Percentiles rank a stretch among this genome's conserved stretches.
Evolutionary conservation across 2,329 filamentous ascomycete species (phyloP).

Genomic region (Rhinocladiella mackenziei): DNA sequence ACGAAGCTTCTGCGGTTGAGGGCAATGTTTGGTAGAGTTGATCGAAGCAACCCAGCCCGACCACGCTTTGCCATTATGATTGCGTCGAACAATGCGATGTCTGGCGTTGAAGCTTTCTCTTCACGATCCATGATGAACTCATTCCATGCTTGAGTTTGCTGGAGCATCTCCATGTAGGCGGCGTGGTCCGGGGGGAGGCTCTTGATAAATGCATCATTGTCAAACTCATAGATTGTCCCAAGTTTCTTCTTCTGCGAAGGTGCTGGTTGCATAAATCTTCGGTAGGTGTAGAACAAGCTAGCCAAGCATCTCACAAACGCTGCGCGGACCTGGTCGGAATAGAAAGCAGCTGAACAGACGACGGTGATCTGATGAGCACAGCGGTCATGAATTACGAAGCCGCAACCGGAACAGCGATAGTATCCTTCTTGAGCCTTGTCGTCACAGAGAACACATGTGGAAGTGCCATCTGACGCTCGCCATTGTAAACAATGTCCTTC

Average conservation of each 20-base stretch:
- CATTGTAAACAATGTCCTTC: slow-evolving; percentile 49
- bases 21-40: slow-evolving; percentile 14
- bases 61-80: slow-evolving; percentile 63
- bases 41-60: slow-evolving; percentile 48
- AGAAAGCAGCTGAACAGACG: slow-evolving; percentile 65
- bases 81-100: slow-evolving; percentile 60
- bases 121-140: slow-evolving; percentile 64
- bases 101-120: slow-evolving; percentile 42
- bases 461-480: slow-evolving; percentile 42
- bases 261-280: slow-evolving; percentile 58
- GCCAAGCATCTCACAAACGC: slow-evolving; percentile 67
- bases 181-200: slow-evolving; percentile 62
- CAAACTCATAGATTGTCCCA: slow-evolving; percentile 55
- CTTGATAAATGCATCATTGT: slow-evolving; percentile 62
- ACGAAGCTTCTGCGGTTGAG: slow-evolving; percentile 22
- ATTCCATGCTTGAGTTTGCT: slow-evolving; percentile 63
- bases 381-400: slow-evolving; percentile 53
- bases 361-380: slow-evolving; percentile 59
- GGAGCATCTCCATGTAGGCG: slow-evolving; percentile 59
- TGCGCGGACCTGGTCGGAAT: slow-evolving; percentile 62
- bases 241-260: slow-evolving; percentile 57
- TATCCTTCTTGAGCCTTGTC: slow-evolving; percentile 57
- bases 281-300: slow-evolving; percentile 65
- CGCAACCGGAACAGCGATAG: slow-evolving; percentile 48
- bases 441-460: slow-evolving; percentile 47